Evolutionary conservation across 169 alveolate species (phyloP), one percentile per base, ranked within the genome.

Genomic region (Plasmodium fragile): DNA sequence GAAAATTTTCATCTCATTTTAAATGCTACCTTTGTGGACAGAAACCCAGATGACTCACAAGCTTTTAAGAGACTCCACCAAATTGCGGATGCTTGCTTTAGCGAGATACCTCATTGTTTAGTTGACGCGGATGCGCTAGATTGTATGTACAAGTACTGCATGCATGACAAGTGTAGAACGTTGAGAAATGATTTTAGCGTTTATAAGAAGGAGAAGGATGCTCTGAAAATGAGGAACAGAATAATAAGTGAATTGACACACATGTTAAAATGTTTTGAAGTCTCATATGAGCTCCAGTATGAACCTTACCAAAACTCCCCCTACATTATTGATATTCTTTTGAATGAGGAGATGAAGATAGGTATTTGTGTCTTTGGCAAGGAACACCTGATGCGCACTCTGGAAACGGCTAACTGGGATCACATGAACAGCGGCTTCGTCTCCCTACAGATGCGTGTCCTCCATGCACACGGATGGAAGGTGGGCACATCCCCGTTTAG

Each of bases 121-220:
- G 28, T 85, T 7, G 22, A 85, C 32, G 34, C 75, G 2, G 59
- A 49, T 52, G 75, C 71, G 0, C 6, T 85, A 13, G 93, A 85
- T 85, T 34, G 36, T 34, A 16, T 85, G 34, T 85, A 85, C 69
- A 7, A 52, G 36, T 85, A 85, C 79, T 85, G 93, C 30, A 73
- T 73, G 71, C 93, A 85, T 85, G 81, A 72, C 39, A 85, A 85
- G 65, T 85, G 93, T 16, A 85, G 36, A 85, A 32, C 45, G 0
- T 45, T 85, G 16, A 85, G 93, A 65, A 85, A 41, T 65, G 84
- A 85, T 85, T 85, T 85, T 73, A 85, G 69, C 32, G 43, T 85
- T 34, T 85, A 85, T 65, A 85, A 85, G 65, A 85, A 85, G 30
- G 93, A 85, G 65, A 85, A 85, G 30, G 85, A 85, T 73, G 93